Percentiles rank a stretch among this genome's conserved stretches.
phyloP scores from a whole-genome alignment of 1,139 yeast species.

The Blastobotrys aristatus region DNA sequence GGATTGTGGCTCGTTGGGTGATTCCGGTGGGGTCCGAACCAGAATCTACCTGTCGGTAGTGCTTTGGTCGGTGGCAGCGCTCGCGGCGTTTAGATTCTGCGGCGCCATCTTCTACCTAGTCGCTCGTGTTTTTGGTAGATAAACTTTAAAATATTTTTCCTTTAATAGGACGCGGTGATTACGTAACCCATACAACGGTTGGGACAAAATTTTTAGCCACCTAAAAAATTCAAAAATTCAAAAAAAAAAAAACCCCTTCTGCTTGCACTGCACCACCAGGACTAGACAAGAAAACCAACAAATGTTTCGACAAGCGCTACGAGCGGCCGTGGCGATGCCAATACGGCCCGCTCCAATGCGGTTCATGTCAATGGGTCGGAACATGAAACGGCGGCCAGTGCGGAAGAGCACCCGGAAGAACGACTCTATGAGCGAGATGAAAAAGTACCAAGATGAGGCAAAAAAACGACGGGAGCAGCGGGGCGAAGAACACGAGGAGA shows the following conservation, averaged over 20 bases:
- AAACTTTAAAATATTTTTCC: slow-evolving; percentile 4
- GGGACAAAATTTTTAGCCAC: no score
- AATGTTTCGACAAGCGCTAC: slow-evolving; percentile 1
- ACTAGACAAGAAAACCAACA: background rate
- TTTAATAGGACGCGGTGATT: no score
- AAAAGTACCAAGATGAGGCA: slow-evolving; percentile 16
- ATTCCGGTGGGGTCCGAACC: slow-evolving; percentile 25
- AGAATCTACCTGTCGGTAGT: slow-evolving; percentile 63
- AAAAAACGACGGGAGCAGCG: slow-evolving; percentile 14
- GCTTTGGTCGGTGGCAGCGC: slow-evolving; percentile 70
- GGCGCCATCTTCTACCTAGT: slow-evolving; percentile 41
- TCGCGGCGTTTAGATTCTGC: slow-evolving; percentile 63
- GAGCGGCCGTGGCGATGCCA: background rate
- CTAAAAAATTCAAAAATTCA: no score
- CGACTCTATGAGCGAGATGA: slow-evolving; percentile 15
- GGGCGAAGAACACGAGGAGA: slow-evolving; percentile 21
- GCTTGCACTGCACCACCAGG: no score
- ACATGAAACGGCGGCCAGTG: background rate
- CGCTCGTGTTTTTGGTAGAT: slow-evolving; percentile 31
- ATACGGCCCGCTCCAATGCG: background rate
- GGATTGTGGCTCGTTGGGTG: slow-evolving; percentile 25
- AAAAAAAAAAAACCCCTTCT: no score
- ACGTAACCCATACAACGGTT: no score
- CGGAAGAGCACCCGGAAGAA: background rate
- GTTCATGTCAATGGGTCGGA: slow-evolving; percentile 8